Base-by-base conservation (phyloP, 2,329 filamentous ascomycete genomes). In the Chaetomium sp. region DNA sequence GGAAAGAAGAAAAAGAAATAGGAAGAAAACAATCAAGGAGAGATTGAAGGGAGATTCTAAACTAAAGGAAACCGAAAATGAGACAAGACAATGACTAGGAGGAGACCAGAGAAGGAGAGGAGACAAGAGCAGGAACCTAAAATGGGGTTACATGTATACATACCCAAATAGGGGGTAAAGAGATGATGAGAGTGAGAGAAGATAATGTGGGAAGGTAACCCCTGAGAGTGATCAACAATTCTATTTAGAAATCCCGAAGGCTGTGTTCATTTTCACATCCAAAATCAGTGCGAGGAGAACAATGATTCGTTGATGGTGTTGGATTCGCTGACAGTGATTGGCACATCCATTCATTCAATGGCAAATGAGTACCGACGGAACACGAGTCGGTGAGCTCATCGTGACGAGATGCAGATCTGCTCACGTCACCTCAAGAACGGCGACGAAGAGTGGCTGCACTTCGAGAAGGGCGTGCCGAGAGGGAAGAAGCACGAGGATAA, bases 401-500 rank as follows among this genome's bases (percentile, higher is more conserved):
- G 16, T n/a, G 16, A 42, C 13, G 19, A 23, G 8, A 23, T 47
- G 21, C 45, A 23, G 45, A 42, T 42, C 38, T n/a, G 16, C 38
- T 42, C 38, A 42, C 38, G 38, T 42, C 19, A 7, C 9, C 9
- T 45, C 16, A n/a, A 19, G 38, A 1, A n/a, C 69, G 19, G 33
- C 19, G 60, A 54, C 10, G 63, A 60, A 19, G 79, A 78, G 54
- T 85, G 86, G 71, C 81, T 79, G 69, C 75, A 72, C 69, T 91
- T 90, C 67, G 85, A 85, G 13, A 88, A 90, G 73, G 88, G 87
- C 29, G 78, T 78, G 33, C 93, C 93, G 3, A 82, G 93, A 38
- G 93, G 93, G 1, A 93, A 92, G 76, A 87, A 90, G 67, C 94
- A 96, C 72, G 89, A 95, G 75, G 92, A 97, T 72, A 97, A 97